Base-by-base conservation (phyloP, 495 filamentous ascomycete species). In the Aspergillus biplanus region DNA sequence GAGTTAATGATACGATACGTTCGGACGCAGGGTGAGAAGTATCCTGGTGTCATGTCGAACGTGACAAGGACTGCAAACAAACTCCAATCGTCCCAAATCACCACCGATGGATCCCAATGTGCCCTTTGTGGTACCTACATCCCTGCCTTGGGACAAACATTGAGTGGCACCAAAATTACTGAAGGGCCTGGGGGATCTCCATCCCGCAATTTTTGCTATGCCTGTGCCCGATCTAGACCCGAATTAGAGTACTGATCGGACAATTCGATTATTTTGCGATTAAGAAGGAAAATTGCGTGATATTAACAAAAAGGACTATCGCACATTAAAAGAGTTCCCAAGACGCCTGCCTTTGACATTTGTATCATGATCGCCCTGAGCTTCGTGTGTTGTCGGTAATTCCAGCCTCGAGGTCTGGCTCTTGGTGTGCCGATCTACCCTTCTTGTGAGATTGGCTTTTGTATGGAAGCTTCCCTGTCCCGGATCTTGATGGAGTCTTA, bases 31-130 rank as follows among this genome's bases (percentile, higher is more conserved):
- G 96, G 97, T 71, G 83, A 85, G 59, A 91, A 89, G 53, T 98
- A 94, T 72, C 93, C 93, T 9, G 91, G 89, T 58, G 91, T 98
- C 32, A 95, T 99, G 65, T 87, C 92, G 15, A 99, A 99, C 69
- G 95, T 98, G 9, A 92, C 97, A 5, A 84, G 90, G 62, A 99
- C 93, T 33, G 88, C 89, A 9, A 87, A 88, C 61, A 96, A 93
- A 76, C 81, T 98, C 34, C 70, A 85, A 42, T 59, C 68, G 1
- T 59, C 68, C 5, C 58, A 64, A 31, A 58, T 58, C 12, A 59
- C 62, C n/a, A 56, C 67, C 1, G 59, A 54, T 65, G 49, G 58
- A 7, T 33, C 62, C 1, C 58, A 59, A n/a, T 82, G 79, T 62
- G 42, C 68, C 11, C 49, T 82, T 7, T 82, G 82, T 82, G 70